Percentiles rank a stretch among this genome's conserved stretches.
Conservation (phyloP, 768 basidiomycete species). For the Leccinum imitatum region DNA sequence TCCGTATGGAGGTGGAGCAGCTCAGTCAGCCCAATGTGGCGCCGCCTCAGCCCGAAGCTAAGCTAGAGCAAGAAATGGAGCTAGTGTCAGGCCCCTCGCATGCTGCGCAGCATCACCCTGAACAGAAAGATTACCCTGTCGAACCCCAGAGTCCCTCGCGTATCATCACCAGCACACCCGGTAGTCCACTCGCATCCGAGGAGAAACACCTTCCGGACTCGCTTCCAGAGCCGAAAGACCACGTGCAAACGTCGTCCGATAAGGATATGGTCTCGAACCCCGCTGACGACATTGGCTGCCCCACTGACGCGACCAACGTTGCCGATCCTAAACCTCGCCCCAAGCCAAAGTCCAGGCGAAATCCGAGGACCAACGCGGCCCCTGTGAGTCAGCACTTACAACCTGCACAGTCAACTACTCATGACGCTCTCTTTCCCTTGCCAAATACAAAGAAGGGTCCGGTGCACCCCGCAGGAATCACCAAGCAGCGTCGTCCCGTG, state of each 20-base stretch:
- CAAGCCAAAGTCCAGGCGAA: constrained; percentile 20
- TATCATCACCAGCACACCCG: background rate
- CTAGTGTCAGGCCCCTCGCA: background rate
- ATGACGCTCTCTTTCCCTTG: constrained; percentile 4
- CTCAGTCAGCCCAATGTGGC: constrained; percentile 14
- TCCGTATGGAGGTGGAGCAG: constrained; percentile 19
- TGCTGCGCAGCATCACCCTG: background rate
- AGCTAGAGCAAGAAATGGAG: background rate
- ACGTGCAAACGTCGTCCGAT: background rate
- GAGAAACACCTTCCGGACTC: background rate
- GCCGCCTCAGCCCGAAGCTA: constrained; percentile 5
- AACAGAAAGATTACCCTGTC: background rate
- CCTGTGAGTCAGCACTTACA: constrained; percentile 24
- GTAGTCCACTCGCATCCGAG: constrained; percentile 2
- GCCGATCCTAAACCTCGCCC: constrained; percentile 5
- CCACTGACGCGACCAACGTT: constrained; percentile 1
- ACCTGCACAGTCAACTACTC: constrained; percentile 9
- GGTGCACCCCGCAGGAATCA: constrained; percentile 13
- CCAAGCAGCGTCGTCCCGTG: constrained; percentile 12
- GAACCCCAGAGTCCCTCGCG: constrained; percentile 1
- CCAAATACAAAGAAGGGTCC: constrained; percentile 17
- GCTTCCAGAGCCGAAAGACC: constrained; percentile 4
- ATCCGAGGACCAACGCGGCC: constrained; percentile 27
- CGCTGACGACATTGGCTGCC: background rate
- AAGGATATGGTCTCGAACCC: constrained; percentile 5